Evolutionary conservation across 345 rosid genomes (phyloP), one percentile per base, ranked within the genome.

Genomic region (Salix brachista): DNA sequence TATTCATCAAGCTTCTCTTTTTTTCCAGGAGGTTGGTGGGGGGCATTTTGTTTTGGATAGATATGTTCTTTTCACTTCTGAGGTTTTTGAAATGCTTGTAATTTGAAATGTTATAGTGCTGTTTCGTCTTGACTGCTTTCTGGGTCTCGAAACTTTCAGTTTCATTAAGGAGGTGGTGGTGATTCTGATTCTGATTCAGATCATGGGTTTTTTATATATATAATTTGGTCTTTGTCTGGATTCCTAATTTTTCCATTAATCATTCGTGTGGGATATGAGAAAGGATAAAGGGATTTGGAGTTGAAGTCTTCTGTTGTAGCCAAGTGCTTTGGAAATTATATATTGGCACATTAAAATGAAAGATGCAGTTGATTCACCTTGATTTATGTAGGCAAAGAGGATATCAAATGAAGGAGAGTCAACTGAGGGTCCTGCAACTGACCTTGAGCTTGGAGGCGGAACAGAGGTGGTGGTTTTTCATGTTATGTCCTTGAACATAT

Each of bases 381-480:
- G 48, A 26, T 25, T 16, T 78, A 7, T 77, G 75, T 77, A 90
- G 93, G 70, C 79, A 32, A 71, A 30, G 73, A 67, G 81, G 79
- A 85, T 81, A 77, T 80, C 48, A 3, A 88, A 87, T 79, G 92
- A 84, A 37, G 83, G 83, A 84, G 78, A 83, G 50, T 66, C 80
- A 28, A 61, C 78, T n/a, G 83, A 83, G 52, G 85, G 54, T 79
- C 84, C 85, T 46, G 71, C 72, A 68, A 67, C 83, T 0, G 92
- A 87, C 82, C 92, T 91, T 65, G 96, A 89, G 83, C 76, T 77
- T 5, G 91, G 89, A 62, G 90, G 87, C 87, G 92, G 82, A 6
- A 86, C 83, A 32, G 88, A 87, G 96, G 95, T 92, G 77, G 73
- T 32, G 54, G 72, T 18, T 74, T 17, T 12, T 18, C 46, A n/a